Evolutionary conservation across 805 yeast species (phyloP), one percentile per base, ranked within the genome.

Genomic region (Saccharomyces cerevisiae): DNA sequence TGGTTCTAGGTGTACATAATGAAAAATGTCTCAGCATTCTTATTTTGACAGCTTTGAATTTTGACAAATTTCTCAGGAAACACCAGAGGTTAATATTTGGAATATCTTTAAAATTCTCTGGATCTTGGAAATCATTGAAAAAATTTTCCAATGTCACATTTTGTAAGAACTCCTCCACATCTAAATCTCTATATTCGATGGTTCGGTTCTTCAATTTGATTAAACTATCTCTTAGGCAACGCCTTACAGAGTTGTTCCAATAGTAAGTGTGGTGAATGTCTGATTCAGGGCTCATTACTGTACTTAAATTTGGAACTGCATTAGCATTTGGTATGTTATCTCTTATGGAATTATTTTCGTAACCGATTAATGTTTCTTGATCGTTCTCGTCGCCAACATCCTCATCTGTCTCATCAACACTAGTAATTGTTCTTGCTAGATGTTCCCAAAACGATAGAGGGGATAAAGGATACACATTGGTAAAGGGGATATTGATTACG

Each of bases 51-150:
- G 72, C 62, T 30, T 62, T 57, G 52, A 68, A 73, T n/a, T 56
- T 62, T 2, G 69, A 64, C 31, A 73, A 53, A 0, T 64, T 57
- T 24, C 61, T 63, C 8, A 74, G 58, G 57, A 73, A 74, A 29
- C 59, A 60, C 64, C 64, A 70, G 2, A 72, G 58, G 51, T 74
- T 74, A 13, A 70, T 60, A 53, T 74, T 71, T n/a, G 74, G 76
- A 31, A 69, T 57, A 55, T 73, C 72, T 48, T 59, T 62, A 48
- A 55, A 69, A 26, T 59, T 46, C 50, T 61, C 59, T 30, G 58
- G 58, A 36, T 67, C 60, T 49, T 64, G 61, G 31, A 58, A 66
- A 50, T 66, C 63, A 51, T 68, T 65, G 36, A 65, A 56, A 14
- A 55, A 41, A 1, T 55, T 51, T 22, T 63, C 61, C 6, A 57